Percentiles rank a stretch among this genome's conserved stretches.
These are phyloP conservation scores for Coleophoma cylindrospora DNA, from an alignment of 2,329 filamentous ascomycete species.

Conservation along the genomic window DNA sequence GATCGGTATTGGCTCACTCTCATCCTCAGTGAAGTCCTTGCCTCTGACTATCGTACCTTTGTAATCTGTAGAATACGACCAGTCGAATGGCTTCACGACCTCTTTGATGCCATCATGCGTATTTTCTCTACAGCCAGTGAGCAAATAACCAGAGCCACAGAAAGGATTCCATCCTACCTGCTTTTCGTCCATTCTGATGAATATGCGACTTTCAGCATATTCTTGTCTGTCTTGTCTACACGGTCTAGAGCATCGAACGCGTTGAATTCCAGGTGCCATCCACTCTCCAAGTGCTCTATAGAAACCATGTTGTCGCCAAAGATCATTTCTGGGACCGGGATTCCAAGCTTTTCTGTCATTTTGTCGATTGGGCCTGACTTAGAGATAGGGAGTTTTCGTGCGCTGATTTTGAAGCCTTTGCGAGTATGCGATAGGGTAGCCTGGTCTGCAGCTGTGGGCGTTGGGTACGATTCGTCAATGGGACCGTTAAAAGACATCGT, in stretches of 20 bases:
- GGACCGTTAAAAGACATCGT: slow-evolving; percentile 26
- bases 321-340: slow-evolving; percentile 96
- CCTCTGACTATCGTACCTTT: slow-evolving; percentile 56
- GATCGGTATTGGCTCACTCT: slow-evolving; percentile 61
- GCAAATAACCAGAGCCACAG: background rate
- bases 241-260: slow-evolving; percentile 82
- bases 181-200: slow-evolving; percentile 74
- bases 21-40: slow-evolving; percentile 14
- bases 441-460: slow-evolving; percentile 40
- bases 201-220: slow-evolving; percentile 91
- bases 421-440: slow-evolving; percentile 55
- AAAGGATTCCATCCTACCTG: slow-evolving; percentile 12
- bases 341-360: slow-evolving; percentile 73
- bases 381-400: slow-evolving; percentile 90
- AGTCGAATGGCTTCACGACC: slow-evolving; percentile 94
- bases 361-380: slow-evolving; percentile 86
- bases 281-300: slow-evolving; percentile 67
- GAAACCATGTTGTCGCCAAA: slow-evolving; percentile 90
- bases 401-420: slow-evolving; percentile 67
- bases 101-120: slow-evolving; percentile 84
- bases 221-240: slow-evolving; percentile 88
- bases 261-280: slow-evolving; percentile 77
- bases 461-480: slow-evolving; percentile 49
- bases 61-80: slow-evolving; percentile 93
- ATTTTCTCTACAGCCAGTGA: slow-evolving; percentile 55